phyloP scores from a whole-genome alignment of 2,329 filamentous ascomycete species.

The Sporothrix euskadiensis region DNA sequence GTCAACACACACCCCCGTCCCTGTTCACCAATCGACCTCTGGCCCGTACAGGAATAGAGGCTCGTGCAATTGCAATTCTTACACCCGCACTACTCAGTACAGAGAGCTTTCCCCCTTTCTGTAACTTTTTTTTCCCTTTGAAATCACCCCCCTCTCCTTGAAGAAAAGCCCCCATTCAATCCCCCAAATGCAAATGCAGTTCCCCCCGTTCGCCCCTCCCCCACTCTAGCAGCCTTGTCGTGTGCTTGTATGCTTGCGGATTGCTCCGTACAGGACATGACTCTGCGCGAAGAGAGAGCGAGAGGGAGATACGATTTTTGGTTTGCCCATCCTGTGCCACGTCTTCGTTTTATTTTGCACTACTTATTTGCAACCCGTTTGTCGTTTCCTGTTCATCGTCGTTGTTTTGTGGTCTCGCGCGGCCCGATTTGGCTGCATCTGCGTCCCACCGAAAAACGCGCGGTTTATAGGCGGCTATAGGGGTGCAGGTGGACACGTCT shows the following conservation, averaged over 20 bases:
- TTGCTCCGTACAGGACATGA: constrained; percentile 24
- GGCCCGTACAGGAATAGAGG: background rate
- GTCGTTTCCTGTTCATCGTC: background rate
- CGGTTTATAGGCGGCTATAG: constrained; percentile 20
- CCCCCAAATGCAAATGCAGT: background rate
- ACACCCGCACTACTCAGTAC: background rate
- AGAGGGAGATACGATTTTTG: constrained; percentile 6
- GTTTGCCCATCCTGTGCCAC: background rate
- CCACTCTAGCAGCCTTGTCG: constrained; percentile 30
- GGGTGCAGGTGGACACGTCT: constrained; percentile 4
- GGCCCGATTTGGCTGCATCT: constrained; percentile 7
- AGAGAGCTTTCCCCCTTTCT: background rate
- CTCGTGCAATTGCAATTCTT: constrained; percentile 12
- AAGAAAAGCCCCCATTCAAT: constrained; percentile 11
- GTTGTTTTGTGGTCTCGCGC: background rate
- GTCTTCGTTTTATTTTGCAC: constrained; percentile 10
- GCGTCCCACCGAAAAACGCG: constrained; percentile 14
- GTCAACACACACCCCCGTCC: background rate
- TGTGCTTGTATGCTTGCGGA: background rate
- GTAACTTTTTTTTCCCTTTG: background rate
- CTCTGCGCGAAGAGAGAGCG: background rate
- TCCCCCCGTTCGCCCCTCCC: constrained; percentile 20
- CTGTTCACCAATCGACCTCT: background rate
- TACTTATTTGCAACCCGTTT: constrained; percentile 1
- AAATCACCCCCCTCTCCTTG: background rate